Base-by-base conservation (phyloP, 2,329 filamentous ascomycete genomes). In the Aspergillus carbonarius region DNA sequence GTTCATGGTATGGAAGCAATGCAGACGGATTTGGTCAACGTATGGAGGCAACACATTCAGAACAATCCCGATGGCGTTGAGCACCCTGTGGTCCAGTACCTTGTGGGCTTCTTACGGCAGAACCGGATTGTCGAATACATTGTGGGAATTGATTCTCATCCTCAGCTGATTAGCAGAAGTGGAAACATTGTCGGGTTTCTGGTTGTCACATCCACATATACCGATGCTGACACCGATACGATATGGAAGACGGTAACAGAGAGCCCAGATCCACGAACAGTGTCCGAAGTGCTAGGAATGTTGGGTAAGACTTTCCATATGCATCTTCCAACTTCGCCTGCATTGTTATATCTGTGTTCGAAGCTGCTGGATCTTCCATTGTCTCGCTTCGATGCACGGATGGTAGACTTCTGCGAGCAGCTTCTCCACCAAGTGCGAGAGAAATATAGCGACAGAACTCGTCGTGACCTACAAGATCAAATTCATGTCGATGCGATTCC, bases 151-250 rank as follows among this genome's bases (percentile, higher is more conserved):
- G 92, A 92, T 57, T 97, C 93, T 32, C 95, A 98, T 69, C 92
- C 93, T 1, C 92, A 96, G 70, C 86, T 98, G 54, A 95, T 96
- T 18, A 82, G 84, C 35, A 87, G 92, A 65, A 91, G 91, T 68
- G 83, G 84, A 40, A 96, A 96, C 63, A 90, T 98, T 54, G 81
- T 97, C 49, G 91, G 91, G 0, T 98, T 98, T 68, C 80, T 98
- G 53, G 84, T 92, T 20, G 89, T 95, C 13, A 95, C 91, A 0
- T 82, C 83, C 55, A 88, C 86, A 13, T 96, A 93, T 74, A 85
- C 83, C 0, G 74, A 86, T 34, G 76, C 82, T 18, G 89, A 96
- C 68, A 90, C 90, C 1, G 89, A 96, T 69, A 82, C 85, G 15
- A 85, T 97, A 61, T 98, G 93, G 93, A 85, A 88, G 60, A 91